These are phyloP conservation scores for Avena atlantica DNA, from an alignment of 176 grass and related monocot species.

Conservation along the genomic window DNA sequence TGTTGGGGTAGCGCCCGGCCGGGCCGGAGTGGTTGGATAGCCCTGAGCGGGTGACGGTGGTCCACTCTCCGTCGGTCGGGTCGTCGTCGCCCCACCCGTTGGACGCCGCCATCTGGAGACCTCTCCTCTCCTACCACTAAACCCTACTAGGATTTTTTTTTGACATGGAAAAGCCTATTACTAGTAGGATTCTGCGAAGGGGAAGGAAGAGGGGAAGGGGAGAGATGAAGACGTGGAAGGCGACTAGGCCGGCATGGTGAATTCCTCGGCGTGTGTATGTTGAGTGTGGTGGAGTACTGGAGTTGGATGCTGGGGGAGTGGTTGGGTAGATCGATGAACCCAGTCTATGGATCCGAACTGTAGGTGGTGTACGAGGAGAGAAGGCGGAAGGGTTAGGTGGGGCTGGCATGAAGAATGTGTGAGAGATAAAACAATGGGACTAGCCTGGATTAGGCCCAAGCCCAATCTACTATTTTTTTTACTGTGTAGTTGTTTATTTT, in stretches of 20 bases:
- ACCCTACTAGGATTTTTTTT: conserved; percentile 24
- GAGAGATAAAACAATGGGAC: no score
- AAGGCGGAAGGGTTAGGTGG: no score
- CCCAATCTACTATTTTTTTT: no score
- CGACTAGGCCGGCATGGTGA: neutral
- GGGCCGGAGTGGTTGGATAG: neutral
- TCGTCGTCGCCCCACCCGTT: neutral
- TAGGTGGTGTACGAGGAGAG: no score
- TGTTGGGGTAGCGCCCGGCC: neutral
- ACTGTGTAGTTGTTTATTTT: no score
- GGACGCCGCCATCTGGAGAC: conserved; percentile 6
- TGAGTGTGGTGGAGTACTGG: neutral
- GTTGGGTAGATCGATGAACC: neutral
- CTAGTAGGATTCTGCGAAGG: neutral
- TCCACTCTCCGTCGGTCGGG: neutral
- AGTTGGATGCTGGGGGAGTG: neutral
- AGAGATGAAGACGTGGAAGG: neutral
- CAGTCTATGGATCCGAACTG: neutral
- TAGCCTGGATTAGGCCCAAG: no score
- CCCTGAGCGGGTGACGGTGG: conserved; percentile 14
- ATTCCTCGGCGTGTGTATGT: neutral
- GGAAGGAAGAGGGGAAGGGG: neutral
- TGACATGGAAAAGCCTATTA: no score
- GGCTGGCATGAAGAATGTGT: no score
- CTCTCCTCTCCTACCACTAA: conserved; percentile 16